Base-by-base conservation (phyloP, 2,329 filamentous ascomycete species). In the Penicillium rolfsii region DNA sequence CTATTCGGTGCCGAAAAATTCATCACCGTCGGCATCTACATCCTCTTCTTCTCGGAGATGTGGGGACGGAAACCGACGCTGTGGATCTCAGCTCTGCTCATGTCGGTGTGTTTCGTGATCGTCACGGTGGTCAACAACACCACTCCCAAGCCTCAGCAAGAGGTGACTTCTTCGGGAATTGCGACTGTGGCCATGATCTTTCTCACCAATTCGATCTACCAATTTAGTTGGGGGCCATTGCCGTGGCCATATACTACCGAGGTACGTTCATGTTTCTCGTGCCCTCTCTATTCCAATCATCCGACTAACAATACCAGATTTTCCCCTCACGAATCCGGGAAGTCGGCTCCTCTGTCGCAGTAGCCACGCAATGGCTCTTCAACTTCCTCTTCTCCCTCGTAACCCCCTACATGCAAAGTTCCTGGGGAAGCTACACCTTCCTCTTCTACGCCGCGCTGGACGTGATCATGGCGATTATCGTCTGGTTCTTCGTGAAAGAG, bases 1-100 rank as follows among this genome's bases (percentile, higher is more conserved):
- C 81, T 84, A 63, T 84, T 84, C 45, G 82, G 82, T 4, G 75
- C 82, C 1, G 78, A 83, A 58, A 84, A 84, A 64, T 79, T 84
- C 40, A 70, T 82, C 1, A 79, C 80, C 1, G 81, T 80, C 55
- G 63, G 75, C 2, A 77, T 78, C 61, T 84, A 83, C 69, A 73
- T 83, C 1, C 67, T 83, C 24, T 83, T 80, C 70, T 74, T 84
- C 9, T 80, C 84, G 7, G 82, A 84, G 63, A 74, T 77, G 16
- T 74, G 84, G 52, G 82, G 82, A 6, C 81, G 83, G 19, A 76
- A 79, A 43, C 77, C 77, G n/a, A 80, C 81, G 0, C 76, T 85
- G 1, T 74, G 83, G 7, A 70, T 72, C 4, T 82, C 82, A 1
- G 79, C 82, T 0, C 76, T 79, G 26, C 73, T 80, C 36, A 84